Conservation (phyloP, 768 basidiomycete genomes). For the Suillus weaverae region DNA sequence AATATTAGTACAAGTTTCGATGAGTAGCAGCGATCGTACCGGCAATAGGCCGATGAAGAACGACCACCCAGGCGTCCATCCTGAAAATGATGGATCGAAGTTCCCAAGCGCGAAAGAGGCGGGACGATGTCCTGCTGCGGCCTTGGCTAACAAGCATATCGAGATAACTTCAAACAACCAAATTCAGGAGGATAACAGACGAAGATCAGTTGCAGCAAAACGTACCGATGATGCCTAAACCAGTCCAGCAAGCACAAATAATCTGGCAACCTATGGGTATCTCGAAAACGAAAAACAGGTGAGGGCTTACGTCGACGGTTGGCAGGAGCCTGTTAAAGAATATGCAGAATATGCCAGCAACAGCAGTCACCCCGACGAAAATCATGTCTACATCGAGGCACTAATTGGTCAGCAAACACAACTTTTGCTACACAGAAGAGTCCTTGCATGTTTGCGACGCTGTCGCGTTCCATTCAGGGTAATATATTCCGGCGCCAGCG, state of each 20-base stretch:
- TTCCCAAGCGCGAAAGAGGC: constrained; percentile 56
- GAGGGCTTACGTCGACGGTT: constrained; percentile 44
- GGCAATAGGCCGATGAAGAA: constrained; percentile 67
- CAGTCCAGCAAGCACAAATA: constrained; percentile 63
- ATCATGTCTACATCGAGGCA: constrained; percentile 42
- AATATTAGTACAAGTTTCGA: background rate
- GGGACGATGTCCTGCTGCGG: constrained; percentile 52
- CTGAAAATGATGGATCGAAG: constrained; percentile 62
- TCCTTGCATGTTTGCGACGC: constrained; percentile 59
- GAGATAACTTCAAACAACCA: constrained; percentile 47
- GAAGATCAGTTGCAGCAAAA: background rate
- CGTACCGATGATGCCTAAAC: constrained; percentile 52
- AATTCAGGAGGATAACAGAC: constrained; percentile 1
- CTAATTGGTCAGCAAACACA: constrained; percentile 4
- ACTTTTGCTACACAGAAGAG: background rate
- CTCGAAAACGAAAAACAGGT: background rate
- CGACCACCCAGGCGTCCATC: constrained; percentile 68
- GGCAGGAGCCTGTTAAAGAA: constrained; percentile 56
- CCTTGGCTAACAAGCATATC: constrained; percentile 56
- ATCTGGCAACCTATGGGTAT: constrained; percentile 36
- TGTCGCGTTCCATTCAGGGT: constrained; percentile 56
- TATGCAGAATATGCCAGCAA: constrained; percentile 52
- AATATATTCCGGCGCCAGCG: constrained; percentile 57
- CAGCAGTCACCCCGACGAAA: constrained; percentile 52
- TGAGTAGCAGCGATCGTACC: constrained; percentile 27